These are phyloP conservation scores for Xylariaceae sp. DNA, from an alignment of 2,329 filamentous ascomycete genomes.

Conservation along the genomic window DNA sequence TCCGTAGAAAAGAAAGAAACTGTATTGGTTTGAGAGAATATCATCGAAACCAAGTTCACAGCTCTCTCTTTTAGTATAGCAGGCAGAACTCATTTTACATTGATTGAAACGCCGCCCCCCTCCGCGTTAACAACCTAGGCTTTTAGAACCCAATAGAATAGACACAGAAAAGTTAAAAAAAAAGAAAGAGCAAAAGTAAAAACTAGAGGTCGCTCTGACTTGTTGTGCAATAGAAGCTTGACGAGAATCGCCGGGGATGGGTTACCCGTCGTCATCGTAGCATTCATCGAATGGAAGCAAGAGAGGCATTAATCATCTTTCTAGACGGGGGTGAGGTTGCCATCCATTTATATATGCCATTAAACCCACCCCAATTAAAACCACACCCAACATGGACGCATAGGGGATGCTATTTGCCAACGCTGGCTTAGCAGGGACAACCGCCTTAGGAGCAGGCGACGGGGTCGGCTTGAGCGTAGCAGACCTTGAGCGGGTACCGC, in stretches of 20 bases:
- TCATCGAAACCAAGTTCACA: background rate
- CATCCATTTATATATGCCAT: constrained; percentile 86
- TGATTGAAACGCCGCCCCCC: constrained; percentile 1
- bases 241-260: background rate
- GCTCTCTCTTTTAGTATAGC: background rate
- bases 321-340: constrained; percentile 47
- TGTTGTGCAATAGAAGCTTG: constrained; percentile 8
- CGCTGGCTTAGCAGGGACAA: constrained; percentile 38
- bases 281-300: background rate
- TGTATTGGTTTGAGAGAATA: background rate
- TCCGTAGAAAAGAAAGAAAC: constrained; percentile 1
- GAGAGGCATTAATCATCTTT: constrained; percentile 16
- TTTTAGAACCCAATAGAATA: constrained; percentile 23
- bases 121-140: background rate
- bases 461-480: constrained; percentile 45
- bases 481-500: constrained; percentile 41
- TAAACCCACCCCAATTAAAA: constrained; percentile 72
- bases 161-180: constrained; percentile 25
- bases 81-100: constrained; percentile 14
- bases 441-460: constrained; percentile 34
- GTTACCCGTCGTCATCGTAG: background rate
- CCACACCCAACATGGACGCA: constrained; percentile 75
- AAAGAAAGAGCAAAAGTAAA: constrained; percentile 2
- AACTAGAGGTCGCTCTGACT: constrained; percentile 10
- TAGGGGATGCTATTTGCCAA: constrained; percentile 62